Base-by-base conservation (phyloP, 257 asterid species). In the Thymus quinquecostatus region DNA sequence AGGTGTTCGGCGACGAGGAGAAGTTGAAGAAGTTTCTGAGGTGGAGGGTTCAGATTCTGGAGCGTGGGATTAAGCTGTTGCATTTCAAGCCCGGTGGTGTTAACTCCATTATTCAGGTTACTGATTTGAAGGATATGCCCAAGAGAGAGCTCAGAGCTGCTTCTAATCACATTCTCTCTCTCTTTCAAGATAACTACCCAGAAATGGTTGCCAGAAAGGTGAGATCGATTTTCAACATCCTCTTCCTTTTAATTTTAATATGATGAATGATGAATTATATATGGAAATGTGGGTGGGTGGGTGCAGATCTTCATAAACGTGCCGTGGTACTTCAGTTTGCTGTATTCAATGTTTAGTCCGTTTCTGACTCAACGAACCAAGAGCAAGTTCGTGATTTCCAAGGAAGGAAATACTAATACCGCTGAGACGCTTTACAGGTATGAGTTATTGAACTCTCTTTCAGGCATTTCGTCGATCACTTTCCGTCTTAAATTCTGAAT, bases 161-260 rank as follows among this genome's bases (percentile, higher is more conserved):
- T 32, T 92, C 98, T 8, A 92, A 92, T 62, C 98, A 89, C 49
- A 92, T 92, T 11, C 66, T 92, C 12, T 88, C 96, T 0, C 88
- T 92, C 6, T 92, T 92, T 38, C 98, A 92, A 75, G 99, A 95
- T 60, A 95, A 95, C 71, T 95, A 91, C 41, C 99, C 98, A 29
- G 99, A 95, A 80, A 81, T 95, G 95, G 97, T 95, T 0, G 99
- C 97, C 10, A 82, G 90, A 27, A 91, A 91, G 98, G 99, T 94
- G 62, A 64, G 21, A 21, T 21, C 21, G 21, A 21, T 21, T 21
- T 21, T 21, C 21, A 21, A 21, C 21, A 21, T 21, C 21, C 21
- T 21, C 21, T 21, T 21, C 21, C 21, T 21, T 21, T 21, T 21
- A 21, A 21, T 21, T 21, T 21, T 21, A 21, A 21, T 21, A 21